Percentiles rank a stretch among this genome's conserved stretches.
phyloP scores from a whole-genome alignment of 129 eudicot species.

The Sambucus nigra region DNA sequence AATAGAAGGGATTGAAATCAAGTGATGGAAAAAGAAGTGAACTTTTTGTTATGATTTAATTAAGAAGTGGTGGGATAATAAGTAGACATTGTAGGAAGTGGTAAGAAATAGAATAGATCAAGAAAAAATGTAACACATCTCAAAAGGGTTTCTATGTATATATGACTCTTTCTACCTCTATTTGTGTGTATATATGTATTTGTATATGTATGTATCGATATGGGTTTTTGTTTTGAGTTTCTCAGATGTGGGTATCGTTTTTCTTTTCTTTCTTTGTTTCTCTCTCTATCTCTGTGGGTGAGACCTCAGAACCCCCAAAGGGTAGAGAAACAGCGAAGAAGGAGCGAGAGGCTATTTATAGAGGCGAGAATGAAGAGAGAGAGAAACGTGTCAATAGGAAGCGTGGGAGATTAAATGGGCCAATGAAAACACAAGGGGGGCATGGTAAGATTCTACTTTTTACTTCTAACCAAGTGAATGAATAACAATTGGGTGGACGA shows the following conservation, averaged over 20 bases:
- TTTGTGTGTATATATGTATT: neutral
- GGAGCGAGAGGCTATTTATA: constrained; percentile 16
- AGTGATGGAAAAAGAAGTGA: neutral
- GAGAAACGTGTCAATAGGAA: constrained; percentile 3
- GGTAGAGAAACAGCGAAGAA: constrained; percentile 6
- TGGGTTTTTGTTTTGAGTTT: constrained; percentile 8
- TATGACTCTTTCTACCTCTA: constrained; percentile 16
- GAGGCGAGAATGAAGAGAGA: constrained; percentile 7
- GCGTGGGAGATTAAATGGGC: constrained; percentile 10
- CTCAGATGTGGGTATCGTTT: constrained; percentile 10
- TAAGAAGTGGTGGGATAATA: neutral
- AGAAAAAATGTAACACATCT: constrained; percentile 4
- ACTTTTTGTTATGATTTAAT: neutral
- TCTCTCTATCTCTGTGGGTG: neutral
- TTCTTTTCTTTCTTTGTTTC: neutral
- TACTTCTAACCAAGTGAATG: too few relatives aligned
- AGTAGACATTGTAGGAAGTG: constrained; percentile 15
- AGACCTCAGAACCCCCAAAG: constrained; percentile 20
- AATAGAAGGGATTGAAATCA: constrained; percentile 1
- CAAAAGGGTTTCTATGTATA: too few relatives aligned
- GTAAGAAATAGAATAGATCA: constrained; percentile 20
- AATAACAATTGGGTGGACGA: too few relatives aligned
- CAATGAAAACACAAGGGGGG: neutral
- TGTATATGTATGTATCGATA: neutral
- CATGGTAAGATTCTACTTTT: too few relatives aligned